These are phyloP conservation scores for Trebouxia sp. DNA, from an alignment of 139 green algal genomes.

Conservation along the genomic window DNA sequence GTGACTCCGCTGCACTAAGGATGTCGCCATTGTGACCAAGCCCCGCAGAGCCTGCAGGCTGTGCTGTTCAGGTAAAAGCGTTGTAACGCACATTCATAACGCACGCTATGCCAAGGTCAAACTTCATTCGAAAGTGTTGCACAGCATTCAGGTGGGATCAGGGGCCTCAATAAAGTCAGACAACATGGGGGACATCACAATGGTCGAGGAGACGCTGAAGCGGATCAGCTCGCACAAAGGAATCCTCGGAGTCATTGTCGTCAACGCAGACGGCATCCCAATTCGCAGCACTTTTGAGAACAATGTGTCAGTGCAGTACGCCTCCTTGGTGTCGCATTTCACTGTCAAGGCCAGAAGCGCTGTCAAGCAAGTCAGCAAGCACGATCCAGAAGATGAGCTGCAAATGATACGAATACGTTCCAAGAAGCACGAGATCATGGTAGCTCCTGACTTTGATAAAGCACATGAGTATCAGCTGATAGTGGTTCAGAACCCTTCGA, in stretches of 20 bases:
- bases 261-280: constrained; percentile 85
- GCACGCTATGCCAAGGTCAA: not conserved
- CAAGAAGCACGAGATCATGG: constrained; percentile 89
- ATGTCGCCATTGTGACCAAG: not conserved
- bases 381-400: constrained; percentile 83
- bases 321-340: constrained; percentile 62
- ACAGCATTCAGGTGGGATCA: not conserved
- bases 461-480: constrained; percentile 72
- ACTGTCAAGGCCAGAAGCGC: constrained; percentile 71
- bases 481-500: constrained; percentile 73
- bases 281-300: constrained; percentile 85
- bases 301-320: constrained; percentile 74
- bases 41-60: not conserved
- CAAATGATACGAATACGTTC: constrained; percentile 80
- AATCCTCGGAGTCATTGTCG: constrained; percentile 78
- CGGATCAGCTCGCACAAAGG: constrained; percentile 64
- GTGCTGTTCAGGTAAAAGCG: no score
- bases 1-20: not conserved
- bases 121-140: not conserved
- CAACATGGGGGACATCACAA: constrained; percentile 68
- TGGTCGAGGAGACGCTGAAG: constrained; percentile 83
- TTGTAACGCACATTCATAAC: no score
- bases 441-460: constrained; percentile 80
- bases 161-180: not conserved
- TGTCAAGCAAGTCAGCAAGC: constrained; percentile 68